These are phyloP conservation scores for Begonia masoniana DNA, from an alignment of 306 rosid genomes.

Conservation along the genomic window DNA sequence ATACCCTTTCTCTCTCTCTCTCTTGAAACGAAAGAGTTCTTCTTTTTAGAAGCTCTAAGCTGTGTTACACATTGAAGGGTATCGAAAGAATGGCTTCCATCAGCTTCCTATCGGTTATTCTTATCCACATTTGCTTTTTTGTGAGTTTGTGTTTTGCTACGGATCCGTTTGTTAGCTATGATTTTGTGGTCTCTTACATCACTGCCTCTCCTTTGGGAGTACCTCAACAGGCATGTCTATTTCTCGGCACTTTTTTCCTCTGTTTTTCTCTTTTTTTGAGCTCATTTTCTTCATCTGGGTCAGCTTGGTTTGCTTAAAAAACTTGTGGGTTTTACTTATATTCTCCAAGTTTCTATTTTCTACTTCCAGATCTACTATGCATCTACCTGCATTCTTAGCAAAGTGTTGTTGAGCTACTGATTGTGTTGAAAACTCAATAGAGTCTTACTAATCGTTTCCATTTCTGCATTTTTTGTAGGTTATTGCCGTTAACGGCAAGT, in stretches of 20 bases:
- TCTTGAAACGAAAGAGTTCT: too few species aligned
- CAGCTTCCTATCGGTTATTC: constrained; percentile 11
- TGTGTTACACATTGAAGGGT: constrained; percentile 14
- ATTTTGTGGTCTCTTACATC: constrained; percentile 40
- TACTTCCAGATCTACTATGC: constrained; percentile 27
- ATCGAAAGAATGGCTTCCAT: constrained; percentile 17
- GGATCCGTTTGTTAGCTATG: constrained; percentile 27
- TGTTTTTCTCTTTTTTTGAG: constrained; percentile 1
- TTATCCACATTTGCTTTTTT: constrained; percentile 24
- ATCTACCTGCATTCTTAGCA: constrained; percentile 1
- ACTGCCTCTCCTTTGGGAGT: constrained; percentile 42
- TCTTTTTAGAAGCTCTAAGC: neutral
- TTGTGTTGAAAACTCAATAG: neutral
- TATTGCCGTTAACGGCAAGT: constrained; percentile 65
- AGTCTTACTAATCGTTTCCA: constrained; percentile 6
- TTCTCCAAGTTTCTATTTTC: constrained; percentile 9
- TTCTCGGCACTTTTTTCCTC: neutral
- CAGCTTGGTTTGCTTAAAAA: constrained; percentile 1
- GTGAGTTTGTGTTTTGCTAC: constrained; percentile 23
- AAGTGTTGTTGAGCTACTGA: constrained; percentile 7
- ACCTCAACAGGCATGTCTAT: constrained; percentile 28
- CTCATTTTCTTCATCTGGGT: constrained; percentile 8
- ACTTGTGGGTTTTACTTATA: constrained; percentile 14
- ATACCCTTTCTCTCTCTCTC: too few species aligned
- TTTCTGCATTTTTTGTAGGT: constrained; percentile 43